Percentiles rank a stretch among this genome's conserved stretches.
phyloP scores from a whole-genome alignment of 129 eudicot species.

The Daucus carota region DH1_v3.0 NC_030383.2:44411001-44411500 shows the following conservation, averaged over 20 bases:
- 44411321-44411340: slow-evolving; percentile 46
- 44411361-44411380: slow-evolving; percentile 35
- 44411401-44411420: slow-evolving; percentile 47
- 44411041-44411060: slow-evolving; percentile 29
- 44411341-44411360: slow-evolving; percentile 47
- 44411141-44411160: slow-evolving; percentile 46
- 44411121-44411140: slow-evolving; percentile 39
- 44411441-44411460: slow-evolving; percentile 45
- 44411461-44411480: slow-evolving; percentile 35
- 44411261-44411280: slow-evolving; percentile 59
- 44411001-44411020: slow-evolving; percentile 42
- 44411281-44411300: slow-evolving; percentile 42
- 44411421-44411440: slow-evolving; percentile 42
- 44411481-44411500: slow-evolving; percentile 33
- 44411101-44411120: slow-evolving; percentile 34
- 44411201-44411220: slow-evolving; percentile 9
- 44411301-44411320: slow-evolving; percentile 35
- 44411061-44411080: slow-evolving; percentile 39
- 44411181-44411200: slow-evolving; percentile 35
- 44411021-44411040: slow-evolving; percentile 39
- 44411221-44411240: not conserved
- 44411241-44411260: slow-evolving; percentile 38
- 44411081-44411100: slow-evolving; percentile 37
- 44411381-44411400: slow-evolving; percentile 45
- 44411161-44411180: slow-evolving; percentile 45